Evolutionary conservation across 768 basidiomycete genomes (phyloP), one percentile per base, ranked within the genome.

Genomic region (Porphyrellus cyaneotinctus): DNA sequence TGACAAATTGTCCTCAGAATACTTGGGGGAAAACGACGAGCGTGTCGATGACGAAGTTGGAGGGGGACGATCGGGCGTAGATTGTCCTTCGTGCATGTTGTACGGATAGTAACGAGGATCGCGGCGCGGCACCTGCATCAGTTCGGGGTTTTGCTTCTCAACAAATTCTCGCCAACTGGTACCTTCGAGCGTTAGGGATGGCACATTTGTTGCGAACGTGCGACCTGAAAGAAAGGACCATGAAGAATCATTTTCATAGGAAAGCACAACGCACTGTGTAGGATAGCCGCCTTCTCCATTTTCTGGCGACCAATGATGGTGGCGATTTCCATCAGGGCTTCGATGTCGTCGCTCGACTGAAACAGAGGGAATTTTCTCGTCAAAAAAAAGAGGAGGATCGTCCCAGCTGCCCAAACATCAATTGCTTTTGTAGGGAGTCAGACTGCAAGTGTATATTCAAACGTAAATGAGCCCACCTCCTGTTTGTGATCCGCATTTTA

Each of bases 321-420:
- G 15, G 91, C 87, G 49, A 97, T 87, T 71, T 99, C 97, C 86
- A 97, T 89, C 18, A 98, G 75, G 7, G 95, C 97, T 68, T 99
- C 95, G 32, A 86, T 80, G 65, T 99, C 97, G 62, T 98, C 93
- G 61, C 81, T 88, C 18, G 94, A 92, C 60, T 92, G 88, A 72
- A 98, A 94, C 26, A 97, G 71, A 2, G 97, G 97, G 64, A 97
- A 99, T 60, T 95, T 97, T 39, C 84, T 81, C 0, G 86, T 87
- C 32, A 99, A 76, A 73, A 97, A 95, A 72, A 95, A 95, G 7
- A 98, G 78, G 0, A 99, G 71, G 48, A 97, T 97, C 63, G 87
- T 85, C 0, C 97, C 97, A 8, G 84, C 91, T 0, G 95, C 87
- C 97, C 97, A 99, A 42, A 98, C 82, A 61, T 99, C 97, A 64